Conservation (phyloP, 192 early-diverging fungal genomes). For the Phlyctochytrium bullatum region DNA sequence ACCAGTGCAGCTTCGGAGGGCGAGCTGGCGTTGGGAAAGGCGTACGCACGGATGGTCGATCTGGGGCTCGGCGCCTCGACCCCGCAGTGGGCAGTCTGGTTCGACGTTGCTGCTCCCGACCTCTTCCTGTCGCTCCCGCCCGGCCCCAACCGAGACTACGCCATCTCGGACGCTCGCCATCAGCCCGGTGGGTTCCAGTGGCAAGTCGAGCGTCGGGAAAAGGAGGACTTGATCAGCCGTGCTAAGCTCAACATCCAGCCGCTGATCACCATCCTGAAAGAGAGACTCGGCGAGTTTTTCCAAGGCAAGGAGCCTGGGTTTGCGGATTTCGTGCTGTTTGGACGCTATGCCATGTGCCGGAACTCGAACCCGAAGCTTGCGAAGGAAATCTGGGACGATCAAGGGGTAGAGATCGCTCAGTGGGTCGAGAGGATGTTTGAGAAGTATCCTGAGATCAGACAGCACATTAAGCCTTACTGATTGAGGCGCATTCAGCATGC, state of each 20-base stretch:
- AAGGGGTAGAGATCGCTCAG: slow-evolving; percentile 16
- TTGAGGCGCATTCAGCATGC: too few species aligned
- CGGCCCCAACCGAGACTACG: slow-evolving; percentile 27
- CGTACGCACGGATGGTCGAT: slow-evolving; percentile 25
- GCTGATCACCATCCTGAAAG: slow-evolving; percentile 23
- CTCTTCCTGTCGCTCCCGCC: neutral
- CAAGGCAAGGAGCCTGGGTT: slow-evolving; percentile 31
- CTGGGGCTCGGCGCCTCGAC: slow-evolving; percentile 25
- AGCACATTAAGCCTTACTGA: too few species aligned
- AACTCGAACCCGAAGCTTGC: slow-evolving; percentile 12
- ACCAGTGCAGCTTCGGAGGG: neutral
- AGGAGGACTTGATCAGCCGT: slow-evolving; percentile 15
- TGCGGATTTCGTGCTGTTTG: slow-evolving; percentile 35
- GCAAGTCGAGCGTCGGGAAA: neutral
- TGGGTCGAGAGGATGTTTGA: slow-evolving; percentile 22
- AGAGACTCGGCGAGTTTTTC: slow-evolving; percentile 31
- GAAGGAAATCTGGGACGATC: slow-evolving; percentile 31
- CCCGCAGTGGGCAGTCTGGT: slow-evolving; percentile 34
- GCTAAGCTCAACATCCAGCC: slow-evolving; percentile 28
- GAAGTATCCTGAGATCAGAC: slow-evolving; percentile 9
- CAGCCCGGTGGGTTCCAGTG: slow-evolving; percentile 5
- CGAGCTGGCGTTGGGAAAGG: slow-evolving; percentile 11
- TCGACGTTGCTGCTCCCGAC: slow-evolving; percentile 17
- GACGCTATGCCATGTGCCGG: slow-evolving; percentile 32
- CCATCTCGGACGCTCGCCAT: slow-evolving; percentile 19